A percentile compares a stretch with the other conserved stretches of the same genome.
Evolutionary conservation across 805 yeast species (phyloP).

Genomic region (Candida montana): DNA sequence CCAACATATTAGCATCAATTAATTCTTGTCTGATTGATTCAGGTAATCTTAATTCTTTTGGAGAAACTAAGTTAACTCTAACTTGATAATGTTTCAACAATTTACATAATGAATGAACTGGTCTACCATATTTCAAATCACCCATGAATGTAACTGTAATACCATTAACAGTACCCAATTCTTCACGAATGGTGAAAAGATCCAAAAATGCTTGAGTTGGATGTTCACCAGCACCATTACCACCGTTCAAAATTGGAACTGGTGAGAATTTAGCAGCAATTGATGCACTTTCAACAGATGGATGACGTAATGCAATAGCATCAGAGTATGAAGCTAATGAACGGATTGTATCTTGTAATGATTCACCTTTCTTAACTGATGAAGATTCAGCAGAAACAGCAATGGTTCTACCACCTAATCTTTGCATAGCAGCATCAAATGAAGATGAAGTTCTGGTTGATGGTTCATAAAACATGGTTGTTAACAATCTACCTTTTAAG

Average conservation of each 20-base stretch:
- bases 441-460: constrained; percentile 96
- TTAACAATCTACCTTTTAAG: constrained; percentile 82
- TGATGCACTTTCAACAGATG: constrained; percentile 84
- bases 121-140: constrained; percentile 96
- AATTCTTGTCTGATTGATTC: constrained; percentile 64
- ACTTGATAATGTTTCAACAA: constrained; percentile 90
- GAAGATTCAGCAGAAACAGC: constrained; percentile 80
- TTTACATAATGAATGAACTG: constrained; percentile 93
- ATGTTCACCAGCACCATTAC: constrained; percentile 96
- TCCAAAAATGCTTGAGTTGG: constrained; percentile 98
- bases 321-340: constrained; percentile 93
- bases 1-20: constrained; percentile 60
- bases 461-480: constrained; percentile 97
- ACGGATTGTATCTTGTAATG: constrained; percentile 93
- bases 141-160: constrained; percentile 98
- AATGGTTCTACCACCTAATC: constrained; percentile 96
- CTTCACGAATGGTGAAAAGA: constrained; percentile 97
- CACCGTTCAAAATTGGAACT: constrained; percentile 95
- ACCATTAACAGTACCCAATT: constrained; percentile 96
- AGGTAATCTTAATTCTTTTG: constrained; percentile 84
- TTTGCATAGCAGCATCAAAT: constrained; percentile 99
- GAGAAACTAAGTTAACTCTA: constrained; percentile 85
- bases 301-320: constrained; percentile 96
- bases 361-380: constrained; percentile 97
- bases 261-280: constrained; percentile 96